A percentile compares a stretch with the other conserved stretches of the same genome.
Conservation (phyloP, 345 rosid species). For the Nasturtium officinale region DNA sequence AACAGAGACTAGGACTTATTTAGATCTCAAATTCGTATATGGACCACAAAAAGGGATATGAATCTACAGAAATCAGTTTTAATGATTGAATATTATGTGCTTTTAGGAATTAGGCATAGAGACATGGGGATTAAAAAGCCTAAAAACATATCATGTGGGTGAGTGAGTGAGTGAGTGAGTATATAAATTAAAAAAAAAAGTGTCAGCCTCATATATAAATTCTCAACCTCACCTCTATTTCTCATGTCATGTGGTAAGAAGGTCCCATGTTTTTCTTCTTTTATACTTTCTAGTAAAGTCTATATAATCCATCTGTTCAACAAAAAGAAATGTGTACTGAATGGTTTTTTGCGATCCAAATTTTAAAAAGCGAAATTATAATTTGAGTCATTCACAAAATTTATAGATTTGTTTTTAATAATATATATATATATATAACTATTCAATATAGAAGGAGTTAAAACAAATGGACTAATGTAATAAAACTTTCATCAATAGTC, state of each 20-base stretch:
- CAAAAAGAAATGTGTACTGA: background rate
- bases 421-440: background rate
- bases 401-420: background rate
- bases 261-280: slow-evolving; percentile 35
- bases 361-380: background rate
- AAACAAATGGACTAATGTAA: background rate
- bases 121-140: background rate
- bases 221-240: slow-evolving; percentile 7
- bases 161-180: slow-evolving; percentile 33
- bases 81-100: slow-evolving; percentile 22
- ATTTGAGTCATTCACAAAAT: background rate
- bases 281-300: background rate
- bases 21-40: background rate
- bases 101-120: slow-evolving; percentile 36
- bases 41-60: slow-evolving; percentile 1
- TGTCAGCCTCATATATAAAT: slow-evolving; percentile 20
- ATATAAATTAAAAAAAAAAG: slow-evolving; percentile 12
- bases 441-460: background rate
- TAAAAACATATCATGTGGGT: slow-evolving; percentile 42
- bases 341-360: background rate
- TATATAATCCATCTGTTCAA: background rate
- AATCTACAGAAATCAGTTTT: background rate
- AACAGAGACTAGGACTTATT: background rate
- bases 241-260: slow-evolving; percentile 33
- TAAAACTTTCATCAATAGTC: background rate